Percentiles rank a stretch among this genome's conserved stretches.
These are phyloP conservation scores for Zoysia japonica DNA, from an alignment of 176 grass and related monocot genomes.

Conservation along the genomic window DNA sequence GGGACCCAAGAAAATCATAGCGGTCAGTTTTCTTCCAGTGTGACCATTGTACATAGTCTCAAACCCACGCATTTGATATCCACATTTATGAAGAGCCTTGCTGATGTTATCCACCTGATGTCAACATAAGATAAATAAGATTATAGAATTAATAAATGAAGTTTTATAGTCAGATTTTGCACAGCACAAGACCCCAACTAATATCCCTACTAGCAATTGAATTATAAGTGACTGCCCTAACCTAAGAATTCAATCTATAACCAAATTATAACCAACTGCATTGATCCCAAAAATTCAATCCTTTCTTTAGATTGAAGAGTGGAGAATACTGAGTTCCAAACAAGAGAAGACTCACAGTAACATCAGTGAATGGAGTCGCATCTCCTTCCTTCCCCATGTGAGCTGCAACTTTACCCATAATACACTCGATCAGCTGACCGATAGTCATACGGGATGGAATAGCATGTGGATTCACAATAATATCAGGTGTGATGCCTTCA, in stretches of 20 bases:
- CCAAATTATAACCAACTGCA: not conserved
- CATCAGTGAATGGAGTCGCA: constrained; percentile 98
- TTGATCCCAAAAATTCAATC: not conserved
- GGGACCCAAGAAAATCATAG: constrained; percentile 95
- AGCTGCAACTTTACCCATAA: constrained; percentile 97
- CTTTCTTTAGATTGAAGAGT: constrained; percentile 13
- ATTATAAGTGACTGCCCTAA: not conserved
- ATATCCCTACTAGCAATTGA: not conserved
- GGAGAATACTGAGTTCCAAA: not conserved
- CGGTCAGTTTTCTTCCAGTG: constrained; percentile 74
- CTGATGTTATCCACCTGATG: constrained; percentile 92
- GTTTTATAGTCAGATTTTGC: not conserved
- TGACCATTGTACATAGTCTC: constrained; percentile 99
- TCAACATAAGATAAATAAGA: not conserved
- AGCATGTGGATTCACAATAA: constrained; percentile 98
- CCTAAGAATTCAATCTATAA: not conserved
- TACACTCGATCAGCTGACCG: constrained; percentile 96
- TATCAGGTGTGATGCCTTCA: constrained; percentile 97
- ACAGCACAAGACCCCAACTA: not conserved
- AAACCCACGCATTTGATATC: constrained; percentile 97
- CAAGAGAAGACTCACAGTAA: constrained; percentile 76
- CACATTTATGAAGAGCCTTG: constrained; percentile 91
- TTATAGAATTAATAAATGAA: constrained; percentile 11
- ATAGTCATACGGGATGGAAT: constrained; percentile 99
- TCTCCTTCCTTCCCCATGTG: constrained; percentile 97